These are phyloP conservation scores for Tricholoma furcatifolium DNA, from an alignment of 768 basidiomycete species.

Conservation along the genomic window DNA sequence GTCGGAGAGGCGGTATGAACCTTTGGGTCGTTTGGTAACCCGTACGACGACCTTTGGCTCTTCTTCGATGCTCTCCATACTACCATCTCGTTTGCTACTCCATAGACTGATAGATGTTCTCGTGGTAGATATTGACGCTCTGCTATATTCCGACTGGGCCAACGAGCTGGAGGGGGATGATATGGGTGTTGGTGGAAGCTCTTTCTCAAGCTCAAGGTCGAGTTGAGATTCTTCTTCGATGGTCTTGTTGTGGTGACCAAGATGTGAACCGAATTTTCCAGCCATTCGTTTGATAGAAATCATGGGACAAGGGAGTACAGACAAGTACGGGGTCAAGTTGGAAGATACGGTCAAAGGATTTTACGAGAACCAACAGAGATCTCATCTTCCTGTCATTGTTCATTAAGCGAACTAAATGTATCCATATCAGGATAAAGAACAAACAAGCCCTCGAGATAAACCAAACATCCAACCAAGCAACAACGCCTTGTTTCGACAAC, in stretches of 20 bases:
- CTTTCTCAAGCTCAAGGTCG: conserved; percentile 18
- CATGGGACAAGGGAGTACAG: conserved; percentile 10
- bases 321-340: conserved; percentile 4
- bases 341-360: conserved; percentile 7
- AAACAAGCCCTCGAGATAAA: conserved; percentile 17
- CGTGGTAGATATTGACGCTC: conserved; percentile 68
- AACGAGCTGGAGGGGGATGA: conserved; percentile 28
- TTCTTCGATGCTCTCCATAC: conserved; percentile 32
- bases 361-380: conserved; percentile 9
- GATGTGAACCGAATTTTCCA: conserved; percentile 42
- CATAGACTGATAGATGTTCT: conserved; percentile 58
- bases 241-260: conserved; percentile 31
- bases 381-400: conserved; percentile 27
- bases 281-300: conserved; percentile 50
- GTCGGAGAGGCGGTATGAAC: conserved; percentile 69
- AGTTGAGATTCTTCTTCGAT: conserved; percentile 14
- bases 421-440: conserved; percentile 6
- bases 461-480: conserved; percentile 14
- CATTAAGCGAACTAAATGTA: conserved; percentile 14
- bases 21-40: conserved; percentile 50
- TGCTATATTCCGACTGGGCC: conserved; percentile 44
- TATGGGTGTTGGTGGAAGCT: conserved; percentile 27
- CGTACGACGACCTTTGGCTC: conserved; percentile 18
- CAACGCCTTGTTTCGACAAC: conserved; percentile 16
- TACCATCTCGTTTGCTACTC: conserved; percentile 38